These are phyloP conservation scores for Penicillium egyptiacum DNA, from an alignment of 495 filamentous ascomycete genomes.

Conservation along the genomic window DNA sequence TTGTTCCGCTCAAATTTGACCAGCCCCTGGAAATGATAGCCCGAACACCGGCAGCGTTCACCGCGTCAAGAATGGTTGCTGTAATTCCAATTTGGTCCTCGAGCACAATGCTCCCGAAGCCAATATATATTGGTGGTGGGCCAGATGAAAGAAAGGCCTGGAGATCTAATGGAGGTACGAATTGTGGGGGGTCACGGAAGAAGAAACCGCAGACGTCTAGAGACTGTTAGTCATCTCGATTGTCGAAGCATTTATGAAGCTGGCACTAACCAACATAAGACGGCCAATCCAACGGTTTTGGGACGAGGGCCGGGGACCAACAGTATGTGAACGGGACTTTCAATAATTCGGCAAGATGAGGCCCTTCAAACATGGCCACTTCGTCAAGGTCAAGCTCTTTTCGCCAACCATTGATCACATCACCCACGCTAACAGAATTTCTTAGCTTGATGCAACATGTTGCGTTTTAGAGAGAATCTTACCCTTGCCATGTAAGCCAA, in stretches of 20 bases:
- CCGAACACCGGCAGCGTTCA: no score
- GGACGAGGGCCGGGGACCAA: conserved; percentile 17
- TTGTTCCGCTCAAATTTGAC: neutral
- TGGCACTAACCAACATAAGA: conserved; percentile 4
- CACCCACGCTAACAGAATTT: conserved; percentile 5
- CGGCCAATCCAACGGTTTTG: conserved; percentile 17
- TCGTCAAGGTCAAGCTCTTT: conserved; percentile 9
- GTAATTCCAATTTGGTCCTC: neutral
- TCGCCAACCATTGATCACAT: conserved; percentile 17
- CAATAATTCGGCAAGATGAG: conserved; percentile 5
- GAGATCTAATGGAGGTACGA: neutral
- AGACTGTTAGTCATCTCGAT: no score
- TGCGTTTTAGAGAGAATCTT: neutral
- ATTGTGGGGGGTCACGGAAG: neutral
- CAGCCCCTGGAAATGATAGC: no score
- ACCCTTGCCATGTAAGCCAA: conserved; percentile 64
- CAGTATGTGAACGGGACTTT: conserved; percentile 20
- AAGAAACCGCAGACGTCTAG: conserved; percentile 2
- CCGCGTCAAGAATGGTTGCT: neutral
- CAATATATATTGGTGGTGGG: conserved; percentile 1
- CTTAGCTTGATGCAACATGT: neutral
- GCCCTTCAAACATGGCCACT: conserved; percentile 8
- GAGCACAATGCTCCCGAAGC: conserved; percentile 1
- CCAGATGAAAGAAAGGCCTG: neutral
- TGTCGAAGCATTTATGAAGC: no score